Evolutionary conservation across 768 basidiomycete species (phyloP), one percentile per base, ranked within the genome.

Genomic region (Termitomyces sp.): DNA sequence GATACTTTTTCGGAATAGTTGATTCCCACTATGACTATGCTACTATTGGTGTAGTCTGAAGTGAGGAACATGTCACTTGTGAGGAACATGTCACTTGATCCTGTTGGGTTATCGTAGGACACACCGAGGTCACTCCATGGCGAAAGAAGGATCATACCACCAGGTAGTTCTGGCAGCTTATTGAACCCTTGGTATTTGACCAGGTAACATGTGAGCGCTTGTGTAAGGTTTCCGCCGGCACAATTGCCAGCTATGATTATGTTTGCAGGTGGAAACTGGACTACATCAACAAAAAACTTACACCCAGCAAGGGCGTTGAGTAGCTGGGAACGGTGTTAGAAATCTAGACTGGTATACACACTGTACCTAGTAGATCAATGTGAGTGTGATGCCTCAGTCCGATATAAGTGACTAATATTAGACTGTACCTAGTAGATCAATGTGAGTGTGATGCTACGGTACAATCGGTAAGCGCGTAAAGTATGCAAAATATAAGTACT

Each of bases 231-330:
- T 6, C 81, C 92, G 4, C 92, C 91, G 0, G 91, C 89, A 0
- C 88, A 92, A 92, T 94, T 91, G 2, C 91, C 92, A 32, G 77
- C 77, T 29, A 92, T 53, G 56, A 90, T 77, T 67, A 94, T 86
- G 66, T 89, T 74, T 15, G 74, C 70, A 0, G 89, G 82, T 2
- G 76, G 63, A 69, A 89, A 86, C 0, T 84, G 82, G 32, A 87
- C 74, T 9, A 68, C 73, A 48, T 81, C 75, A 42, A 88, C 77
- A 25, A 92, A 85, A 70, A 92, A 87, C 48, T 81, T 74, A 70
- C 92, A 94, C 8, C 87, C 90, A 2, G 88, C 83, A 10, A 93
- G 72, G 3, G 84, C 86, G 68, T 94, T 91, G 10, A 94, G 73
- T 1, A 94, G 87, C 77, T 0, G 92, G 92, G 76, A 93, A 94